Percentiles rank a stretch among this genome's conserved stretches.
phyloP scores from a whole-genome alignment of 345 rosid species.

The Eucalyptus rudis region DNA sequence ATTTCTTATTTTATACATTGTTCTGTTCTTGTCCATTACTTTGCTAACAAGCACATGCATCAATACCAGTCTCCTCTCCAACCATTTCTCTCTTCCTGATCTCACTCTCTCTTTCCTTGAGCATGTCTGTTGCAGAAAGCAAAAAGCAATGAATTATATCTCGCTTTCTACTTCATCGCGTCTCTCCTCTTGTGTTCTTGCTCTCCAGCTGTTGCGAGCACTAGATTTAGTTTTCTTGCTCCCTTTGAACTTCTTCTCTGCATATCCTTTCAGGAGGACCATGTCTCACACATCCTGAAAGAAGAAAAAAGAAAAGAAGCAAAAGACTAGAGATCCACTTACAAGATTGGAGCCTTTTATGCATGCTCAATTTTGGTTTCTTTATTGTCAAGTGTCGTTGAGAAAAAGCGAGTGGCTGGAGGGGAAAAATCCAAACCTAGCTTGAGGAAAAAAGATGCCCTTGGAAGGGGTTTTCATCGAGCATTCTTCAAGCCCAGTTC shows the following conservation, averaged over 20 bases:
- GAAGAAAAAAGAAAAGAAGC: neutral
- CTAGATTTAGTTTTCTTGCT: neutral
- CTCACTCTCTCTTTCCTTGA: constrained; percentile 1
- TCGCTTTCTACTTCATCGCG: neutral
- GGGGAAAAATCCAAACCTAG: neutral
- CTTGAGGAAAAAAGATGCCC: constrained; percentile 12
- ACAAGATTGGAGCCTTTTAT: neutral
- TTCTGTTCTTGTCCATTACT: constrained; percentile 1
- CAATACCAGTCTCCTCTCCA: neutral
- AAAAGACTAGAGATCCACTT: neutral
- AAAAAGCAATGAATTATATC: neutral
- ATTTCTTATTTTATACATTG: constrained; percentile 9
- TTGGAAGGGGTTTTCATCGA: constrained; percentile 44
- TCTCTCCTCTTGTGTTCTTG: constrained; percentile 3
- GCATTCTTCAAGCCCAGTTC: constrained; percentile 24
- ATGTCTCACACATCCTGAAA: neutral
- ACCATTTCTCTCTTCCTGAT: neutral
- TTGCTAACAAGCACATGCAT: neutral
- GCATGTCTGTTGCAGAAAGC: constrained; percentile 31
- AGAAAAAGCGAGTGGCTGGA: neutral
- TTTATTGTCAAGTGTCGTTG: neutral
- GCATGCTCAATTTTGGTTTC: neutral
- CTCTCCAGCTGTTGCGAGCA: neutral
- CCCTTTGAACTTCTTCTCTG: neutral
- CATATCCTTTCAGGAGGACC: neutral